These are phyloP conservation scores for Candolleomyces efflorescens DNA, from an alignment of 768 basidiomycete genomes.

Conservation along the genomic window DNA sequence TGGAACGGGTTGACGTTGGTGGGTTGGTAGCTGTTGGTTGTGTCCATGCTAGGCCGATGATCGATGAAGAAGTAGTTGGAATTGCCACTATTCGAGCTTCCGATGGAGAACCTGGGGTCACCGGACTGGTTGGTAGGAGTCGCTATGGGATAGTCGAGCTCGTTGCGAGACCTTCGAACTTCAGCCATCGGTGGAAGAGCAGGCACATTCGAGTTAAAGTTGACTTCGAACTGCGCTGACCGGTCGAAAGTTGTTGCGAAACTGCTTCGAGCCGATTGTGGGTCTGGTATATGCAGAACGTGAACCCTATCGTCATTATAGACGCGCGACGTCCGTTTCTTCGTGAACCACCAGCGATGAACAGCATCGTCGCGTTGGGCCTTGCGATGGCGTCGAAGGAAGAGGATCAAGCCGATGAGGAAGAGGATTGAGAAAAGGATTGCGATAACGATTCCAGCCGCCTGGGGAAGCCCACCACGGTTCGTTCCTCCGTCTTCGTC, in stretches of 20 bases:
- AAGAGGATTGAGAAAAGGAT: conserved; percentile 35
- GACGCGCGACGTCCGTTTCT: conserved; percentile 18
- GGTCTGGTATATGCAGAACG: conserved; percentile 12
- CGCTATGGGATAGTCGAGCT: conserved; percentile 23
- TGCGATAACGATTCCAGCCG: conserved; percentile 42
- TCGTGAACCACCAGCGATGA: conserved; percentile 42
- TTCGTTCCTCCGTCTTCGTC: neutral
- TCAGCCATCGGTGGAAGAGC: conserved; percentile 54
- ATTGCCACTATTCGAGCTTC: conserved; percentile 34
- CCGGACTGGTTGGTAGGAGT: conserved; percentile 9
- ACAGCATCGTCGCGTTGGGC: conserved; percentile 38
- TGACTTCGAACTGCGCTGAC: conserved; percentile 19
- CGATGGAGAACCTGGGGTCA: conserved; percentile 30
- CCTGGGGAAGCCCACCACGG: conserved; percentile 1
- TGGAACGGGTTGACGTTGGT: conserved; percentile 64
- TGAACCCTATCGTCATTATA: conserved; percentile 20
- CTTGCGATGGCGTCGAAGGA: conserved; percentile 44
- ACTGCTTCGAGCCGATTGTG: conserved; percentile 47
- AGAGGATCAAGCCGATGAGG: conserved; percentile 34
- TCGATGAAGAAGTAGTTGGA: conserved; percentile 37
- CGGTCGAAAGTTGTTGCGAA: conserved; percentile 62
- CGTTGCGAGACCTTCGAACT: conserved; percentile 33
- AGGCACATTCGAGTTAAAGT: conserved; percentile 25
- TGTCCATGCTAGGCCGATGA: conserved; percentile 19
- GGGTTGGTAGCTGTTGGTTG: conserved; percentile 36